A percentile compares a stretch with the other conserved stretches of the same genome.
phyloP scores from a whole-genome alignment of 2,329 filamentous ascomycete genomes.

The Colletotrichum orchidophilum region DNA sequence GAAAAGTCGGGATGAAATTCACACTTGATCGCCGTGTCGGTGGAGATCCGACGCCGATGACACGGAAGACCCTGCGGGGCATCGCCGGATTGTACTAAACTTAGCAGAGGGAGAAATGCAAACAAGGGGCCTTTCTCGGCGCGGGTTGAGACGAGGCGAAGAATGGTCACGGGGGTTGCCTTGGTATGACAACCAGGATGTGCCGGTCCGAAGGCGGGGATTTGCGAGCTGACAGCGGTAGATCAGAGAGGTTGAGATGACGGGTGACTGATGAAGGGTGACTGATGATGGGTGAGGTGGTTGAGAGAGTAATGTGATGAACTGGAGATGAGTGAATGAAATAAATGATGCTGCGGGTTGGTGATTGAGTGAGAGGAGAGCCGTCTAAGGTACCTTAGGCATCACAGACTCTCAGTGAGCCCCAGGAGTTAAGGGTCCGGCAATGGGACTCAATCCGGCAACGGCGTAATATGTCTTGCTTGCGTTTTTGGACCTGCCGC shows the following conservation, averaged over 20 bases:
- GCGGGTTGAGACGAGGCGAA: conserved; percentile 5
- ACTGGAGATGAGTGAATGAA: background rate
- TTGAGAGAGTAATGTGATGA: background rate
- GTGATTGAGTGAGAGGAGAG: background rate
- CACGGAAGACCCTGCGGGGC: background rate
- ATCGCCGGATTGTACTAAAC: background rate
- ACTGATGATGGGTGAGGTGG: background rate
- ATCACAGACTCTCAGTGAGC: too few relatives aligned
- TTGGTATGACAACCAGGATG: background rate
- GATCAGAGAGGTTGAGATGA: background rate
- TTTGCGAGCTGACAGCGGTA: background rate
- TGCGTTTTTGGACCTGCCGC: background rate
- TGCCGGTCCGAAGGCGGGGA: background rate
- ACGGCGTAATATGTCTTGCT: background rate
- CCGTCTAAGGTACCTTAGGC: background rate
- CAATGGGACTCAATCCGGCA: background rate
- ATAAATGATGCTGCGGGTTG: background rate
- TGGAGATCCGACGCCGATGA: conserved; percentile 3
- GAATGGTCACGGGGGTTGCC: background rate
- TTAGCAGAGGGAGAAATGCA: background rate
- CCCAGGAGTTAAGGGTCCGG: background rate
- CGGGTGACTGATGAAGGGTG: background rate
- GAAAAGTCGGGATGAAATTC: conserved; percentile 18
- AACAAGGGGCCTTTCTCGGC: background rate
- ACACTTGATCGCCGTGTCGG: background rate